Percentiles rank a stretch among this genome's conserved stretches.
phyloP scores from a whole-genome alignment of 1,284 basidiomycete genomes.

The Polyporus tsugae region DNA sequence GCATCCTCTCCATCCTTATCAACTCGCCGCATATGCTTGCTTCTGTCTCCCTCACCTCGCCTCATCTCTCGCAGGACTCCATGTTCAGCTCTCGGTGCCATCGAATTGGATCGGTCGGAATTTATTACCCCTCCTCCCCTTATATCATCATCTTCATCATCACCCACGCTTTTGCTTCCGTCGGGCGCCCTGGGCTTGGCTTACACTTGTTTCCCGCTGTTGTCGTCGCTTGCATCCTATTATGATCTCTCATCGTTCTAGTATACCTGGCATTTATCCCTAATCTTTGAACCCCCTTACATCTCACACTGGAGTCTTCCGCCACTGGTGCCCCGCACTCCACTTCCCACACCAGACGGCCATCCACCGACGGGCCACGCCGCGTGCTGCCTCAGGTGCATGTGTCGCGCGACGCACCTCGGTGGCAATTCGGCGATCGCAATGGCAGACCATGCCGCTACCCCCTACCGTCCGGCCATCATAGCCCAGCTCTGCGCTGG shows the following conservation, averaged over 20 bases:
- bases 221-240: slow-evolving; percentile 24
- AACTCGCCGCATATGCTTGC: slow-evolving; percentile 17
- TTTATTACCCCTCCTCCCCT: slow-evolving; percentile 10
- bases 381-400: not conserved
- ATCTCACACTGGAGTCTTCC: not conserved
- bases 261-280: slow-evolving; percentile 30
- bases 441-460: not conserved
- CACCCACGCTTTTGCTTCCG: slow-evolving; percentile 5
- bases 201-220: slow-evolving; percentile 10
- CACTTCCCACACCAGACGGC: not conserved
- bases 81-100: slow-evolving; percentile 28
- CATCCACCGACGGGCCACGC: not conserved
- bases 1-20: slow-evolving; percentile 17
- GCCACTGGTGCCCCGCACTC: not conserved
- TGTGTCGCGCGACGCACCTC: not conserved
- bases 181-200: slow-evolving; percentile 11
- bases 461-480: not conserved
- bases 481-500: not conserved
- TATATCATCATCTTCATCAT: slow-evolving; percentile 11
- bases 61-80: slow-evolving; percentile 25
- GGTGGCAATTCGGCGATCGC: not conserved
- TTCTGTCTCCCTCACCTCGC: slow-evolving; percentile 19
- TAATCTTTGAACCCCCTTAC: slow-evolving; percentile 28
- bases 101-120: slow-evolving; percentile 31
- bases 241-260: slow-evolving; percentile 21